Evolutionary conservation across 805 yeast species (phyloP), one percentile per base, ranked within the genome.

Genomic region (Wickerhamiella allomyrinae): DNA sequence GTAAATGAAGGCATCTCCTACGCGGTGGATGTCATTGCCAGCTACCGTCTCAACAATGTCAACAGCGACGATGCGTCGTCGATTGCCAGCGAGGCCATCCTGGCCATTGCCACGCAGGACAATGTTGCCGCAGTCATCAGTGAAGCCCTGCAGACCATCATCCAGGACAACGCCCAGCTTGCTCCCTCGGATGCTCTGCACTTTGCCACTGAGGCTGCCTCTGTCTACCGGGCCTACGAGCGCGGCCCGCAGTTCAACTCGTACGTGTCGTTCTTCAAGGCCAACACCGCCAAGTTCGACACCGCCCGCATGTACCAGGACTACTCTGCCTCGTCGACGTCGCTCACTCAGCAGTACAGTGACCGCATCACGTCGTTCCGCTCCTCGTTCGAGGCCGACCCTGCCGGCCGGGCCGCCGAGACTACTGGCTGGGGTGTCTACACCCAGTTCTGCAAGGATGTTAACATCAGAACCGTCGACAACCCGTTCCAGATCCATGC

Each of bases 1-100:
- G 34, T 29, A 10, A n/a, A 29, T 20, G 36, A 21, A 27, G 41
- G 17, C 15, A 20, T 33, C 7, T 13, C 24, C 15, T 2, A 14
- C 5, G 14, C 47, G 11, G 46, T 40, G 6, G 48, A 38, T 7
- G 27, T 39, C 34, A 29, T 42, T 5, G 41, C 40, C 22, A 42
- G 43, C 14, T 24, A 43, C n/a, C 42, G 46, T 23, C 47, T 47
- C 20, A 34, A 41, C 25, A 35, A 40, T 20, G 37, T 49, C 14
- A 44, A 39, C 22, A 41, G 41, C 40, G 47, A 46, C 24, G 41
- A 47, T 34, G 53, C 51, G 10, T 42, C 45, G 20, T 53, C 47
- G 37, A 29, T 47, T 36, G 53, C 37, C 14, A 36, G 44, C 23
- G n/a, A 41, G 15, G n/a, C 37, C 7, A 10, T 41, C n/a, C 23